phyloP scores from a whole-genome alignment of 2,329 filamentous ascomycete species.

The Alternaria incomplexa region DNA sequence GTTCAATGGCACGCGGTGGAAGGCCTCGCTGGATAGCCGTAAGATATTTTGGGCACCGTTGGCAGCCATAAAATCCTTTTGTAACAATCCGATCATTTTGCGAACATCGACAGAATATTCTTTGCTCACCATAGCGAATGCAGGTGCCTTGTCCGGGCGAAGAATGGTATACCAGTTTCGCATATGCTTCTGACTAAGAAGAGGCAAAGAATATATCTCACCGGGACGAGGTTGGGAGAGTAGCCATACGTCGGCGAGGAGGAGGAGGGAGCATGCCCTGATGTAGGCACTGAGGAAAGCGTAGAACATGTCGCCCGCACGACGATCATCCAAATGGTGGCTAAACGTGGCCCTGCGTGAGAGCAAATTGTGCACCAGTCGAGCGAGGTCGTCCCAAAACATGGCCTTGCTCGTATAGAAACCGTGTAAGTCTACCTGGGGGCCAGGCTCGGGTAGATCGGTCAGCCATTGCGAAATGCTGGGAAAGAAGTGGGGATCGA shows the following conservation, averaged over 20 bases:
- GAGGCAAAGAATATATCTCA: conserved; percentile 19
- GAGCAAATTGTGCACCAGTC: conserved; percentile 36
- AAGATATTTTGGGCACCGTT: conserved; percentile 36
- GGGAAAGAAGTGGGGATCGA: conserved; percentile 35
- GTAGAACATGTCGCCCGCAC: conserved; percentile 34
- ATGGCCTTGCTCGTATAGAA: conserved; percentile 36
- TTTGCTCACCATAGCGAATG: conserved; percentile 37
- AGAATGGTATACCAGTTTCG: conserved; percentile 31
- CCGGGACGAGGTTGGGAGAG: conserved; percentile 24
- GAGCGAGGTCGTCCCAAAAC: conserved; percentile 46
- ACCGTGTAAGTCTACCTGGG: conserved; percentile 19
- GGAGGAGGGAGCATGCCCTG: conserved; percentile 30
- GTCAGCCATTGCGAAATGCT: conserved; percentile 36
- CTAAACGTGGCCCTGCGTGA: conserved; percentile 38
- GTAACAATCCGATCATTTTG: conserved; percentile 26
- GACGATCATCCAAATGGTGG: conserved; percentile 30
- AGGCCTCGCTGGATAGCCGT: conserved; percentile 25
- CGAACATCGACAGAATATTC: conserved; percentile 32
- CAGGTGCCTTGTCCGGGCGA: conserved; percentile 27
- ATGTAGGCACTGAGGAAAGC: conserved; percentile 39
- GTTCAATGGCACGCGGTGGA: conserved; percentile 22
- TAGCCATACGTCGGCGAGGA: conserved; percentile 32
- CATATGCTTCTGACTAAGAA: conserved; percentile 41
- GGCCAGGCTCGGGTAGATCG: conserved; percentile 33
- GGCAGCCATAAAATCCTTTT: conserved; percentile 31